phyloP scores from a whole-genome alignment of 805 yeast genomes.

The Yamadazyma takamatsuzukensis region DNA sequence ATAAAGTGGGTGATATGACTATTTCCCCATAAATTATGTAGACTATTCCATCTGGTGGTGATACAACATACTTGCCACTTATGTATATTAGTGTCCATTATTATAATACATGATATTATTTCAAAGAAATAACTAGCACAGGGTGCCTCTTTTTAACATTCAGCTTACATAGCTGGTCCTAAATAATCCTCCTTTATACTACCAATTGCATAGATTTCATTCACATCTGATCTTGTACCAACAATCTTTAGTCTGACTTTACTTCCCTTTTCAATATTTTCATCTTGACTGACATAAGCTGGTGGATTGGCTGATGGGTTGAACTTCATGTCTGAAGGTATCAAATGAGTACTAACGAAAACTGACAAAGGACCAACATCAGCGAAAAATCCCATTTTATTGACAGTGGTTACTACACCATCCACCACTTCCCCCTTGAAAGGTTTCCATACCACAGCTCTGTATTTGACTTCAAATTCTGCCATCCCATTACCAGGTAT shows the following conservation, averaged over 20 bases:
- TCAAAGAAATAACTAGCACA: too few species aligned
- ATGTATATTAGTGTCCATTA: too few species aligned
- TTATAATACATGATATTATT: too few species aligned
- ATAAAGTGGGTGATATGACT: conserved; percentile 17
- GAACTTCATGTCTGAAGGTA: conserved; percentile 89
- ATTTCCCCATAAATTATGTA: too few species aligned
- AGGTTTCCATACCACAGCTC: conserved; percentile 98
- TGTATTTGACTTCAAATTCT: conserved; percentile 90
- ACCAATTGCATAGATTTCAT: conserved; percentile 96
- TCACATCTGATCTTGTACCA: conserved; percentile 96
- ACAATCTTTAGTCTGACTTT: conserved; percentile 92
- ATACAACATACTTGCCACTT: too few species aligned
- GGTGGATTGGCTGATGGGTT: conserved; percentile 97
- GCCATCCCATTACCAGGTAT: conserved; percentile 92
- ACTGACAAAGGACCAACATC: conserved; percentile 97
- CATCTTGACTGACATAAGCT: conserved; percentile 94
- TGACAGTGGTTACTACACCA: conserved; percentile 91
- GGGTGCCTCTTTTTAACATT: too few species aligned
- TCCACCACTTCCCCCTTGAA: conserved; percentile 99
- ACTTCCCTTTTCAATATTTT: conserved; percentile 90
- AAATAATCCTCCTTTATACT: conserved; percentile 96
- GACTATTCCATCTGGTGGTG: too few species aligned
- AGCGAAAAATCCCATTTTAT: conserved; percentile 93
- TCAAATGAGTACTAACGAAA: conserved; percentile 89
- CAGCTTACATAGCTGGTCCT: conserved; percentile 56